Percentiles rank a stretch among this genome's conserved stretches.
These are phyloP conservation scores for Pseudopediastrum boryanum DNA, from an alignment of 139 green algal species.

Conservation along the genomic window DNA sequence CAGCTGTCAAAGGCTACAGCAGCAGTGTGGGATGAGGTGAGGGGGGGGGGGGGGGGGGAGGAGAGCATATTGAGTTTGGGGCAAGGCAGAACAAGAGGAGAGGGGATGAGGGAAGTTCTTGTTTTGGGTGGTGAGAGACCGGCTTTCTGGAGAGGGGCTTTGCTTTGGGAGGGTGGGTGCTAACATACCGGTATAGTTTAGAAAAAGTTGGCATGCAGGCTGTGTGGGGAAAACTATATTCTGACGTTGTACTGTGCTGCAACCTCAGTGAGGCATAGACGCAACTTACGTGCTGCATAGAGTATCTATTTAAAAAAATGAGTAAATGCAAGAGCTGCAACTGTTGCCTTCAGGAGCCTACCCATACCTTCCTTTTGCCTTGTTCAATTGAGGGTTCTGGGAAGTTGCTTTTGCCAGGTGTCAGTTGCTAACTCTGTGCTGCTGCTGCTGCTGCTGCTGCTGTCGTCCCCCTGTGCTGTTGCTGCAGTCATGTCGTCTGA, in stretches of 20 bases:
- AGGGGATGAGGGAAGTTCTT: background rate
- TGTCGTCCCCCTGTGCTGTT: background rate
- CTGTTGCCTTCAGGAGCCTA: background rate
- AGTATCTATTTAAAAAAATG: background rate
- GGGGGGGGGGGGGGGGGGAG: background rate
- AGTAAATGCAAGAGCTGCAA: background rate
- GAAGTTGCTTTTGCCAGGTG: background rate
- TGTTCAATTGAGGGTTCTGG: background rate
- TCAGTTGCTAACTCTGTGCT: background rate
- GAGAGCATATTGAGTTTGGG: background rate
- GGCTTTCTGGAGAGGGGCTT: background rate
- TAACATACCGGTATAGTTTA: background rate
- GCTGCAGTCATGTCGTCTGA: slow-evolving; percentile 45
- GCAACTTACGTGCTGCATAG: background rate
- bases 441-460: background rate
- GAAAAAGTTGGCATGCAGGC: too few relatives aligned
- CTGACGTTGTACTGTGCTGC: too few relatives aligned
- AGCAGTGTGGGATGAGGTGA: slow-evolving; percentile 39
- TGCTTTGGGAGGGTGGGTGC: too few relatives aligned
- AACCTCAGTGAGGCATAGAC: background rate
- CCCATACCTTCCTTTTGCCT: background rate
- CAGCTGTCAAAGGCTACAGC: slow-evolving; percentile 30
- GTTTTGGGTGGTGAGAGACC: background rate
- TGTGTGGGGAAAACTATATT: too few relatives aligned
- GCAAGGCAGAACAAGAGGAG: background rate